A percentile compares a stretch with the other conserved stretches of the same genome.
phyloP scores from a whole-genome alignment of 805 yeast genomes.

The Ogataea sp. region DNA sequence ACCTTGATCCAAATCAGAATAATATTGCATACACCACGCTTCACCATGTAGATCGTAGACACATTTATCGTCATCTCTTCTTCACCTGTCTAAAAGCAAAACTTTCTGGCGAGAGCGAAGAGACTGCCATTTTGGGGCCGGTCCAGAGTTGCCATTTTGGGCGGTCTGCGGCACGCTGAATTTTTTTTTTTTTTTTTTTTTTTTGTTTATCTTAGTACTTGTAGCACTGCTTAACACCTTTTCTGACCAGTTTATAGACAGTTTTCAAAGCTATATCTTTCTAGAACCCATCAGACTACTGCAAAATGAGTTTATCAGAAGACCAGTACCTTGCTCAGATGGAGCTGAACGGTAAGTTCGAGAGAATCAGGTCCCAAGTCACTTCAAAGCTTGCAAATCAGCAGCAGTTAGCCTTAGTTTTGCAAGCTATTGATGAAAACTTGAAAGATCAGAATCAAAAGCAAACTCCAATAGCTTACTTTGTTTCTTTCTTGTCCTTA shows the following conservation, averaged over 20 bases:
- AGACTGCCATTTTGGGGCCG: neutral
- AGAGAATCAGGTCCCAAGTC: constrained; percentile 62
- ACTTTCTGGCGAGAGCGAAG: too few species aligned
- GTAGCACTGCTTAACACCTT: too few species aligned
- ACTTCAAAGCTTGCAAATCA: constrained; percentile 82
- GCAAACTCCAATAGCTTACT: constrained; percentile 70
- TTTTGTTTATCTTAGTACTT: too few species aligned
- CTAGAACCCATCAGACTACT: neutral
- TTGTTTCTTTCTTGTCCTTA: constrained; percentile 74
- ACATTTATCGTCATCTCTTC: too few species aligned
- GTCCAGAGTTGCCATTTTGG: neutral
- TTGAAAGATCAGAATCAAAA: constrained; percentile 57
- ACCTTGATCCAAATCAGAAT: too few species aligned
- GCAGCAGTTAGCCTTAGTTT: constrained; percentile 72
- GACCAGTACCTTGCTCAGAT: constrained; percentile 17
- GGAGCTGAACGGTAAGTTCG: constrained; percentile 55
- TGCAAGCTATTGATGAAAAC: constrained; percentile 87
- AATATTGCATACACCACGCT: too few species aligned
- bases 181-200: neutral
- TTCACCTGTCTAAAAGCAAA: too few species aligned
- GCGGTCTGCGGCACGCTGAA: neutral
- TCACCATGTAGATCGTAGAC: too few species aligned
- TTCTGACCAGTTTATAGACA: too few species aligned
- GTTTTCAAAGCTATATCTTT: neutral
- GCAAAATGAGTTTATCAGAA: constrained; percentile 3